Conservation (phyloP, 2,329 filamentous ascomycete genomes). For the Penicillium sp. region DNA sequence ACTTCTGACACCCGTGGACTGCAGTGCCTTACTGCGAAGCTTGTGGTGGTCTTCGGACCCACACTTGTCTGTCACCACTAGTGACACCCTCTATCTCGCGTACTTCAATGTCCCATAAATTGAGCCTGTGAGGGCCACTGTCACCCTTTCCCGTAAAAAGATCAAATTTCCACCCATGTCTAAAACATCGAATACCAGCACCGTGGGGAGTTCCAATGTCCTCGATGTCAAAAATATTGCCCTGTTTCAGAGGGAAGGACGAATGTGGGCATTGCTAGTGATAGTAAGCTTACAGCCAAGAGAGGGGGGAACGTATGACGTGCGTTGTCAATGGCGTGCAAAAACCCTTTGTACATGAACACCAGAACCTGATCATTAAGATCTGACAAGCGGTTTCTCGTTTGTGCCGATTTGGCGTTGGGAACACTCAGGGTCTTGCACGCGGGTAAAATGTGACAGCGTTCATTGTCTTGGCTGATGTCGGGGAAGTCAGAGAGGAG, state of each 20-base stretch:
- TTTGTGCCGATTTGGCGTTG: background rate
- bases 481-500: conserved; percentile 6
- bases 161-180: conserved; percentile 70
- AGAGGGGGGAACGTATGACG: background rate
- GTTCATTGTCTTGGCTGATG: conserved; percentile 8
- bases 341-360: conserved; percentile 61
- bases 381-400: conserved; percentile 36
- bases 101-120: conserved; percentile 62
- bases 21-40: background rate
- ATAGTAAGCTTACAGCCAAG: background rate
- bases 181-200: conserved; percentile 63
- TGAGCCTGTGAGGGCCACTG: conserved; percentile 59
- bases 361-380: conserved; percentile 63
- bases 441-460: conserved; percentile 7
- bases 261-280: conserved; percentile 64
- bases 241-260: conserved; percentile 63
- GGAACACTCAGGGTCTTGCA: conserved; percentile 11
- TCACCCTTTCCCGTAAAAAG: conserved; percentile 62
- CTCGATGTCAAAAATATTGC: conserved; percentile 65
- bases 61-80: conserved; percentile 15
- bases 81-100: conserved; percentile 28
- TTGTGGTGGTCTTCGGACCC: conserved; percentile 14
- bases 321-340: conserved; percentile 67
- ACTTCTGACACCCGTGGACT: too few relatives aligned
- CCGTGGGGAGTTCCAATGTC: conserved; percentile 57